Conservation (phyloP, 129 eudicot genomes). For the Mikania micrantha region DNA sequence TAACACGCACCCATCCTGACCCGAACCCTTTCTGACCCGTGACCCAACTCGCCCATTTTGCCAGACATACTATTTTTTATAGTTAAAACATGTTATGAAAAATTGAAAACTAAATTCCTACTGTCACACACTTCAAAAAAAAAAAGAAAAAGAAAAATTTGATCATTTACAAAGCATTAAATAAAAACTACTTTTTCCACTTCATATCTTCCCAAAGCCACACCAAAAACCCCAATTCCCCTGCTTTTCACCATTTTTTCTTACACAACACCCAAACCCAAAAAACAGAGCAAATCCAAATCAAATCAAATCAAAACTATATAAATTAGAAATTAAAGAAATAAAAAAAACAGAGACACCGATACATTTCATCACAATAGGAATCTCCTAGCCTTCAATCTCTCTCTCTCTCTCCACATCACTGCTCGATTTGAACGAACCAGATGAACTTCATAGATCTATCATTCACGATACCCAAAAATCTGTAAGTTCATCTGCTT, state of each 20-base stretch:
- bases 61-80: no score
- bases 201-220: background rate
- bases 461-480: constrained; percentile 3
- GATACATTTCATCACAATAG: constrained; percentile 1
- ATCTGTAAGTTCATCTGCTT: background rate
- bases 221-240: constrained; percentile 4
- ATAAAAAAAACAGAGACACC: constrained; percentile 10
- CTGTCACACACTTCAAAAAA: background rate
- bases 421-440: constrained; percentile 15
- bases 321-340: background rate
- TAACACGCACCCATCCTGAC: no score
- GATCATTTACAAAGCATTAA: background rate
- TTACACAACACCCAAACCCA: background rate
- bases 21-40: no score
- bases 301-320: background rate
- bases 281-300: constrained; percentile 6
- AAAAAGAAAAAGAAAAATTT: background rate
- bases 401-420: background rate
- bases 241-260: constrained; percentile 3
- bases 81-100: no score
- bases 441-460: constrained; percentile 15
- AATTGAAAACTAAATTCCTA: background rate
- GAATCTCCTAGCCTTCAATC: constrained; percentile 18
- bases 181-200: background rate
- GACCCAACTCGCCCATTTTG: no score